A percentile compares a stretch with the other conserved stretches of the same genome.
These are phyloP conservation scores for Kwoniella dendrophila DNA, from an alignment of 768 basidiomycete genomes.

Conservation along the genomic window DNA sequence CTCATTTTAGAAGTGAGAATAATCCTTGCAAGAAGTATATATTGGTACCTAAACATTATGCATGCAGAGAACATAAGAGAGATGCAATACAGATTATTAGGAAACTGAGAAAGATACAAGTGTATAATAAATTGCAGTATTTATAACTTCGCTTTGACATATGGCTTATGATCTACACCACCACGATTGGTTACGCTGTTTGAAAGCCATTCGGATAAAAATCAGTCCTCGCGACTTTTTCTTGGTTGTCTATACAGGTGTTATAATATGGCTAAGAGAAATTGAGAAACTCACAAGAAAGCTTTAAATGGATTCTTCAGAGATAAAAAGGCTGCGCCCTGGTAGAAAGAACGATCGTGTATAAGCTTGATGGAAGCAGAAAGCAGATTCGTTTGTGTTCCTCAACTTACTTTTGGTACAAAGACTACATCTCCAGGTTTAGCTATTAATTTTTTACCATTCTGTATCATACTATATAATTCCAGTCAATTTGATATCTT, in stretches of 20 bases:
- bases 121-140: background rate
- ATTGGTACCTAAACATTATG: too few relatives aligned
- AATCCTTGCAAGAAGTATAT: too few relatives aligned
- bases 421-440: conserved; percentile 13
- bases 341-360: background rate
- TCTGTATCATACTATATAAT: conserved; percentile 1
- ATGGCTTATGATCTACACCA: conserved; percentile 7
- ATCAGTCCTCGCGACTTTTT: too few relatives aligned
- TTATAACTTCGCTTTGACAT: conserved; percentile 7
- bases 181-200: conserved; percentile 5
- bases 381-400: background rate
- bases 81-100: too few relatives aligned
- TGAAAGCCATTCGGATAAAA: background rate
- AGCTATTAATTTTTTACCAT: conserved; percentile 9
- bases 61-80: too few relatives aligned
- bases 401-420: background rate
- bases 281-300: conserved; percentile 9
- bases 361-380: too few relatives aligned
- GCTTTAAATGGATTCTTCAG: conserved; percentile 15
- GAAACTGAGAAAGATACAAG: too few relatives aligned
- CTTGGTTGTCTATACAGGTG: background rate
- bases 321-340: conserved; percentile 7
- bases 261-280: background rate
- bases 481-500: background rate
- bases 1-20: too few relatives aligned